Conservation (phyloP, 2,329 filamentous ascomycete genomes). For the Alternaria brassicicola region DNA sequence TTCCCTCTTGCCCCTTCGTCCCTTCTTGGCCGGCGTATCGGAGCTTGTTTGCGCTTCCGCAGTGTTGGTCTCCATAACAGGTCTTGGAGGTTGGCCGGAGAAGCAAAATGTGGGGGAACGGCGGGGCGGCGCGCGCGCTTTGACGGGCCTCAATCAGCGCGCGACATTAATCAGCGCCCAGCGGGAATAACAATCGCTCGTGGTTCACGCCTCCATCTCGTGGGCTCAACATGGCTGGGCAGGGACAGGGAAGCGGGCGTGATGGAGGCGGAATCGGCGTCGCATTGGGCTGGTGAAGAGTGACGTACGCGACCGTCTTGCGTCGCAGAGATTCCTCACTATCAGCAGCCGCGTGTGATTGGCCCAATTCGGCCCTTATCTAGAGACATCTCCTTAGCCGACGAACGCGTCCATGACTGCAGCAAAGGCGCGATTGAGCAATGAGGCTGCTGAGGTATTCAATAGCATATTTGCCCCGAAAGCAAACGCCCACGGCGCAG, state of each 20-base stretch:
- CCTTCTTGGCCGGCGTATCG: conserved; percentile 39
- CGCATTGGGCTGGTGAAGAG: conserved; percentile 16
- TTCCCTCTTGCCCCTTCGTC: conserved; percentile 44
- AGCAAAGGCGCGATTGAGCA: neutral
- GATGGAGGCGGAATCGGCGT: conserved; percentile 11
- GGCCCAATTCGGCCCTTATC: conserved; percentile 16
- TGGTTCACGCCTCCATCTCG: conserved; percentile 14
- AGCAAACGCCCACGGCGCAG: neutral
- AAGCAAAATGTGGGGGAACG: conserved; percentile 25
- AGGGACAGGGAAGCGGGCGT: conserved; percentile 10
- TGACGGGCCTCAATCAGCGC: conserved; percentile 23
- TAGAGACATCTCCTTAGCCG: neutral
- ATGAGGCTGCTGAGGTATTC: neutral
- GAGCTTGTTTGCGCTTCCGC: conserved; percentile 8
- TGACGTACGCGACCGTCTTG: conserved; percentile 2
- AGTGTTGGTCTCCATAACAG: conserved; percentile 23
- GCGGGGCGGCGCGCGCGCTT: conserved; percentile 30
- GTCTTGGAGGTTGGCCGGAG: conserved; percentile 13
- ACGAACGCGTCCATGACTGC: conserved; percentile 7
- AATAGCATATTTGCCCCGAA: neutral
- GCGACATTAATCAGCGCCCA: conserved; percentile 32
- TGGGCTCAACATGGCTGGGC: conserved; percentile 28
- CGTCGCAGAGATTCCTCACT: neutral
- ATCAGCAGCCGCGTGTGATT: conserved; percentile 13
- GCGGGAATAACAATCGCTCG: conserved; percentile 16